These are phyloP conservation scores for Protomyces inundatus DNA, from an alignment of 1,139 yeast species.

Conservation along the genomic window DNA sequence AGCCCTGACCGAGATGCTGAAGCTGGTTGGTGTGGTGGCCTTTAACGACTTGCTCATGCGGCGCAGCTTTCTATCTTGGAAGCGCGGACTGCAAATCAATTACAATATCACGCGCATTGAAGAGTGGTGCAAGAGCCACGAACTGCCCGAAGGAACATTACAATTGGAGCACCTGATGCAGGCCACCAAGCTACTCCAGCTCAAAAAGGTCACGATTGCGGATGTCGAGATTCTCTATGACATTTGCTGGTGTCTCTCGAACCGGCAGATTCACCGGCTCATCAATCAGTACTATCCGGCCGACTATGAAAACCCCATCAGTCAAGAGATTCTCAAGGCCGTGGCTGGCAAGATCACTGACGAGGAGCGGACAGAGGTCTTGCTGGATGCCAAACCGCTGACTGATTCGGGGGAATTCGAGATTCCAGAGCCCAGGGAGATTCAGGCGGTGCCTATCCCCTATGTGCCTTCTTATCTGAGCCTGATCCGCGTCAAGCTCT, in stretches of 20 bases:
- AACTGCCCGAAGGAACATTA: constrained; percentile 82
- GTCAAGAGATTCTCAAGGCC: constrained; percentile 72
- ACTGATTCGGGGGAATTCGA: constrained; percentile 75
- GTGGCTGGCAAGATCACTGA: constrained; percentile 81
- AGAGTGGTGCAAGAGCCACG: constrained; percentile 98
- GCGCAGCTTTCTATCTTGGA: constrained; percentile 92
- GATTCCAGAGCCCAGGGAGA: constrained; percentile 74
- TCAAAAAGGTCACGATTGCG: constrained; percentile 60
- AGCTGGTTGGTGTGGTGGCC: constrained; percentile 87
- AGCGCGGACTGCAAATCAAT: constrained; percentile 92
- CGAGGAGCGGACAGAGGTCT: constrained; percentile 38
- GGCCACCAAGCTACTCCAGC: constrained; percentile 87
- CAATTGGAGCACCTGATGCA: constrained; percentile 85
- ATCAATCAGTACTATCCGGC: constrained; percentile 82
- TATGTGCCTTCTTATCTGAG: constrained; percentile 59
- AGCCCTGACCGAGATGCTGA: constrained; percentile 75
- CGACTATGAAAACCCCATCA: constrained; percentile 91
- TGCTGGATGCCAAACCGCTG: constrained; percentile 56
- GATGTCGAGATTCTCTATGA: constrained; percentile 92
- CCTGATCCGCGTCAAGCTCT: constrained; percentile 13
- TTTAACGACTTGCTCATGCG: constrained; percentile 95
- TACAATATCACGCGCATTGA: constrained; percentile 94
- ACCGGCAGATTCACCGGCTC: constrained; percentile 88
- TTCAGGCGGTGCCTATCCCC: constrained; percentile 77
- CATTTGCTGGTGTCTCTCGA: constrained; percentile 88